Percentiles rank a stretch among this genome's conserved stretches.
phyloP scores from a whole-genome alignment of 305 asterid genomes.

The Euphrasia arctica region DNA sequence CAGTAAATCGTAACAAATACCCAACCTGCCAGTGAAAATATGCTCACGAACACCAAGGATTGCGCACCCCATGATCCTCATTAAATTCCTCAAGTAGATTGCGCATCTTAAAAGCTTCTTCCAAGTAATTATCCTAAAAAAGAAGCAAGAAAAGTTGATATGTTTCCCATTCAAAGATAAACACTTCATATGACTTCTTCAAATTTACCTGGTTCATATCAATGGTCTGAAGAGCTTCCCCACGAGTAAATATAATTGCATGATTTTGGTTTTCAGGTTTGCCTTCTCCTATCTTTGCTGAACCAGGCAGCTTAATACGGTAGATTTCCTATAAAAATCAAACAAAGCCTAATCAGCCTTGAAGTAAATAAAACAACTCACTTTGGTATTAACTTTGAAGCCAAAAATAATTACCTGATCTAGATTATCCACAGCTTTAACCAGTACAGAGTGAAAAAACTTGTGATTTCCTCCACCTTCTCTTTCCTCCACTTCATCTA shows the following conservation, averaged over 20 bases:
- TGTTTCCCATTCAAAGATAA: constrained; percentile 5
- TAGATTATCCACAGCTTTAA: constrained; percentile 90
- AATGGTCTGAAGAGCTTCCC: constrained; percentile 93
- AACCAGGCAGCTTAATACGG: constrained; percentile 81
- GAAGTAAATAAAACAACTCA: constrained; percentile 23
- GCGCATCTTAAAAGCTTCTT: constrained; percentile 89
- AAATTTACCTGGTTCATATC: constrained; percentile 84
- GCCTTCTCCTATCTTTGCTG: constrained; percentile 89
- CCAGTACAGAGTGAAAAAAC: constrained; percentile 85
- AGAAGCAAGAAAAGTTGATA: constrained; percentile 21
- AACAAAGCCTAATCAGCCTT: constrained; percentile 34
- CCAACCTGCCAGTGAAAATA: constrained; percentile 85
- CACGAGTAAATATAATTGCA: constrained; percentile 75
- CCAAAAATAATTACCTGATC: constrained; percentile 61
- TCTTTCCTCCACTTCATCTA: constrained; percentile 92
- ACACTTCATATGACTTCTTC: constrained; percentile 13
- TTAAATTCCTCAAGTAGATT: constrained; percentile 84
- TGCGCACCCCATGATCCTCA: constrained; percentile 90
- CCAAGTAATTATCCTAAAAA: constrained; percentile 80
- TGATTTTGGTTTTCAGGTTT: constrained; percentile 93
- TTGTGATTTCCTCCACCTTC: constrained; percentile 69
- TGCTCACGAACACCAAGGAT: constrained; percentile 89
- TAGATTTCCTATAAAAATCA: constrained; percentile 63
- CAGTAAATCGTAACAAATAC: constrained; percentile 23
- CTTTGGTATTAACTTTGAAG: constrained; percentile 2